Evolutionary conservation across 352 stramenopile genomes (phyloP).

Genomic region (Pythium myriotylum): DNA sequence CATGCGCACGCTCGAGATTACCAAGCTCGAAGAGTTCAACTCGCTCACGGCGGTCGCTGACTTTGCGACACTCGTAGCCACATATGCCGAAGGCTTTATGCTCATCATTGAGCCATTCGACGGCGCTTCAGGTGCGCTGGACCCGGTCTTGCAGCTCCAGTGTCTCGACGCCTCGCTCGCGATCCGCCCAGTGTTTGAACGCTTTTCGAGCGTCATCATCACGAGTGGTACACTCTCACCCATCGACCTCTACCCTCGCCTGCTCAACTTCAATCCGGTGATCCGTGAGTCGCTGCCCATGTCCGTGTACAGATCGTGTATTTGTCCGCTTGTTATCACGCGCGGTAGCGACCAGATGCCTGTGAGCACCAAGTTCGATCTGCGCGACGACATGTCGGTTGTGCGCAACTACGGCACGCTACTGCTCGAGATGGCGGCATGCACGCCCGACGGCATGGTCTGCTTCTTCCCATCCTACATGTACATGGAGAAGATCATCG

Average conservation of each 20-base stretch:
- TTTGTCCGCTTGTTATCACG: conserved; percentile 98
- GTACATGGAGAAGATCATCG: conserved; percentile 99
- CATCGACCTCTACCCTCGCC: conserved; percentile 98
- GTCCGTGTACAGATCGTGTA: conserved; percentile 97
- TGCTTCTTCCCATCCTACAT: conserved; percentile 99
- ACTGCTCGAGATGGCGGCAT: conserved; percentile 93
- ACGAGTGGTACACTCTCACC: conserved; percentile 96
- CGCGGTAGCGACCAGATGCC: conserved; percentile 96
- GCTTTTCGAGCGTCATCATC: conserved; percentile 89
- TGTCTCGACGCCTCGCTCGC: conserved; percentile 98
- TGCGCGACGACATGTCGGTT: conserved; percentile 88
- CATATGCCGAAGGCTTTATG: conserved; percentile 98
- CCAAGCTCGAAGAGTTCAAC: conserved; percentile 97
- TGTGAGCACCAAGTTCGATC: conserved; percentile 95
- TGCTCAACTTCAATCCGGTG: conserved; percentile 98
- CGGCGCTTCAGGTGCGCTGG: conserved; percentile 68
- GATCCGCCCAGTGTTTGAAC: conserved; percentile 98
- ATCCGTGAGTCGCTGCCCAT: conserved; percentile 97
- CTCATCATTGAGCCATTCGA: conserved; percentile 97
- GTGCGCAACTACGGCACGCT: conserved; percentile 97
- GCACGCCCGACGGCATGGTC: conserved; percentile 97
- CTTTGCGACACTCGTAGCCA: conserved; percentile 97
- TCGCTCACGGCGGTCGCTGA: conserved; percentile 95
- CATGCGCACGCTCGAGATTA: conserved; percentile 95
- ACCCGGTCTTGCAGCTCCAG: conserved; percentile 92